These are phyloP conservation scores for Irpex sp. DNA, from an alignment of 1,284 basidiomycete genomes.

Conservation along the genomic window DNA sequence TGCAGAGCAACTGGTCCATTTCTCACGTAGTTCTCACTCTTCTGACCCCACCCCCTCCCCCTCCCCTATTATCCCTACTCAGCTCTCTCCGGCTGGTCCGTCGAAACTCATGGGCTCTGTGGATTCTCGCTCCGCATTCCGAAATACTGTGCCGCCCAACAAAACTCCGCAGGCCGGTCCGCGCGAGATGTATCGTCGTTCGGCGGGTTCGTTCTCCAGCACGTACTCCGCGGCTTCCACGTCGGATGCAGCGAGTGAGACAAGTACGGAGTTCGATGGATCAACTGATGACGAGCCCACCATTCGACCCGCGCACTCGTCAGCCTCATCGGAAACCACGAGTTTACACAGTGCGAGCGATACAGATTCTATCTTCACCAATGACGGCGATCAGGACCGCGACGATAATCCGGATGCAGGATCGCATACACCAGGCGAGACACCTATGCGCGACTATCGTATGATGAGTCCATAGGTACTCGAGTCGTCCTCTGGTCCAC, in stretches of 20 bases:
- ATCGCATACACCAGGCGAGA: slow-evolving; percentile 14
- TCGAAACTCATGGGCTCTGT: slow-evolving; percentile 39
- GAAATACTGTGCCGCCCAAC: neutral
- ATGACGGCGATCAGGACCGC: slow-evolving; percentile 14
- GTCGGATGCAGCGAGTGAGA: slow-evolving; percentile 34
- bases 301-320: slow-evolving; percentile 49
- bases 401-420: slow-evolving; percentile 1
- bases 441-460: slow-evolving; percentile 16
- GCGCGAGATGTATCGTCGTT: slow-evolving; percentile 17
- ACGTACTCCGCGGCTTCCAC: slow-evolving; percentile 13
- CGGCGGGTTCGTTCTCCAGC: slow-evolving; percentile 21
- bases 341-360: slow-evolving; percentile 33
- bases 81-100: slow-evolving; percentile 32
- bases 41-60: slow-evolving; percentile 25
- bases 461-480: slow-evolving; percentile 20
- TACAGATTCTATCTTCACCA: slow-evolving; percentile 24
- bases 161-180: slow-evolving; percentile 20
- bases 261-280: slow-evolving; percentile 49
- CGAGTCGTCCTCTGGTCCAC: neutral
- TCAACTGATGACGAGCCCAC: slow-evolving; percentile 77
- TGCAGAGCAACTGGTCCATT: slow-evolving; percentile 81
- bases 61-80: slow-evolving; percentile 22
- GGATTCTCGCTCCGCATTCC: slow-evolving; percentile 6
- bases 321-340: slow-evolving; percentile 34
- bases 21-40: slow-evolving; percentile 36